Conservation (phyloP, 2,329 filamentous ascomycete genomes). For the Alternaria consortialis region DNA sequence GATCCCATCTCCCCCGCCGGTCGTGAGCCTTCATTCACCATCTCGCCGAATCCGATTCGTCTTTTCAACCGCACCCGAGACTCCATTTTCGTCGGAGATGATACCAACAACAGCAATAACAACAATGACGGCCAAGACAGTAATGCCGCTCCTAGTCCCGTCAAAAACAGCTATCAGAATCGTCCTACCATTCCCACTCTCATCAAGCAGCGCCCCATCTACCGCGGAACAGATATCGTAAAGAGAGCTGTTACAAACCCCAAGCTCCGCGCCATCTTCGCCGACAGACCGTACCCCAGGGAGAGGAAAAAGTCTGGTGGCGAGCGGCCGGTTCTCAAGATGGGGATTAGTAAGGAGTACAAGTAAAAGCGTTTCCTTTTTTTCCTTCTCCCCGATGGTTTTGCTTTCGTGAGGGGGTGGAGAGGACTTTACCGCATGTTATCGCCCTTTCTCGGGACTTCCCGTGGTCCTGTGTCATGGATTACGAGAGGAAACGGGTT, state of each 20-base stretch:
- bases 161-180: too few species aligned
- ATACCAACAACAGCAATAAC: too few species aligned
- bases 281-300: conserved; percentile 18
- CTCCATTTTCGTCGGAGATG: neutral
- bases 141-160: conserved; percentile 11
- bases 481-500: too few species aligned
- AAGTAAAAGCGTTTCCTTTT: neutral
- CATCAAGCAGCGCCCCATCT: neutral
- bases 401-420: too few species aligned
- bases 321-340: conserved; percentile 20
- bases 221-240: conserved; percentile 25
- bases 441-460: too few species aligned
- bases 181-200: too few species aligned
- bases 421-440: too few species aligned
- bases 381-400: too few species aligned
- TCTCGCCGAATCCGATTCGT: neutral
- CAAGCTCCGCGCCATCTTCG: conserved; percentile 28
- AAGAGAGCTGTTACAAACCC: conserved; percentile 29
- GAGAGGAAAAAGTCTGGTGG: conserved; percentile 12
- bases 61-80: neutral
- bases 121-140: neutral
- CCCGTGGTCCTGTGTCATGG: too few species aligned
- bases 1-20: neutral
- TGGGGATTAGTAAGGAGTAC: conserved; percentile 12
- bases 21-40: neutral